Percentiles rank a stretch among this genome's conserved stretches.
Conservation (phyloP, 306 rosid genomes). For the Lotus japonicus region DNA sequence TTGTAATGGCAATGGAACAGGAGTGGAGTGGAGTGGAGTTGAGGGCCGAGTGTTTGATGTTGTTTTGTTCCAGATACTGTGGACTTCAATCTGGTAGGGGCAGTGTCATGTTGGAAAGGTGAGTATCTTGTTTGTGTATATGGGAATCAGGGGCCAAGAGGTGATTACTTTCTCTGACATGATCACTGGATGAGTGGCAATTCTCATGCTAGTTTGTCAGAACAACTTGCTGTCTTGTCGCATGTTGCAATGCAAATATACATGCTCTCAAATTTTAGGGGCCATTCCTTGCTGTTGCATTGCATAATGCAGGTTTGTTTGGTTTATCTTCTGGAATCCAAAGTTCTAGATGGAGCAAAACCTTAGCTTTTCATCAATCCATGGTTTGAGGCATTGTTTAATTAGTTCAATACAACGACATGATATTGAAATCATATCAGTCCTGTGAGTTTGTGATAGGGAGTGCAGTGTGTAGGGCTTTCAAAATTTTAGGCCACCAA, state of each 20-base stretch:
- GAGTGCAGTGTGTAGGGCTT: too few relatives aligned
- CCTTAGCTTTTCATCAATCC: not conserved
- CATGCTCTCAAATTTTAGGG: not conserved
- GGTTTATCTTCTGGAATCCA: not conserved
- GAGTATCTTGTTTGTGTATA: not conserved
- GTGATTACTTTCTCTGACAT: conserved; percentile 16
- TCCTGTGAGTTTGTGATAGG: too few relatives aligned
- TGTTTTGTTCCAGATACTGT: not conserved
- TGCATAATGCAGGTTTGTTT: not conserved
- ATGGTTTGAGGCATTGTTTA: not conserved
- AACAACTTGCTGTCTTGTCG: not conserved
- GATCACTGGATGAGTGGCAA: not conserved
- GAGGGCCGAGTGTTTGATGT: not conserved
- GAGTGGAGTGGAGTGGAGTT: not conserved
- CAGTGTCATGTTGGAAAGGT: not conserved
- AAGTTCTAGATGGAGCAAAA: not conserved
- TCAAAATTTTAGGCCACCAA: too few relatives aligned
- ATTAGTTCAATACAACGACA: too few relatives aligned
- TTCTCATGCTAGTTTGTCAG: conserved; percentile 23
- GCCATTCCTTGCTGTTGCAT: not conserved
- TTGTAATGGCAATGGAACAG: not conserved
- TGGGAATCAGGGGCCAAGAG: not conserved
- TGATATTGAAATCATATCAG: too few relatives aligned
- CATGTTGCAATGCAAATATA: not conserved
- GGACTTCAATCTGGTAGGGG: conserved; percentile 4